These are phyloP conservation scores for Trypanosoma rangeli DNA, from an alignment of 208 protist genomes.

Conservation along the genomic window DNA sequence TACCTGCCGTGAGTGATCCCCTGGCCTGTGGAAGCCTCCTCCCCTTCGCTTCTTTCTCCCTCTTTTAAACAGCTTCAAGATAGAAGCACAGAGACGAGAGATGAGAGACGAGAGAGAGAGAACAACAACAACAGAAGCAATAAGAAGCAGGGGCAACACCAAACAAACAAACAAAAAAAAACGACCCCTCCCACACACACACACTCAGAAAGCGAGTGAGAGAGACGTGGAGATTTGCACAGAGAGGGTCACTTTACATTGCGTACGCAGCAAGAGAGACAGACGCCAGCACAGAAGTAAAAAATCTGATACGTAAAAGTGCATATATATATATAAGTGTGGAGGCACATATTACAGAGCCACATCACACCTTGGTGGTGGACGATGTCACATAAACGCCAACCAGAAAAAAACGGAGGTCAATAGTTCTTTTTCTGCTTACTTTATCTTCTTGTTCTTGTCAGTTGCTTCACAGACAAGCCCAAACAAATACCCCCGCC, in stretches of 20 bases:
- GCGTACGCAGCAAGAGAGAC: background rate
- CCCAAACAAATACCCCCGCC: background rate
- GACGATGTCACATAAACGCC: constrained; percentile 2
- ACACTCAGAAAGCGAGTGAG: background rate
- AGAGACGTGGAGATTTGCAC: background rate
- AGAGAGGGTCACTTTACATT: background rate
- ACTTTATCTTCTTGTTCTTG: background rate
- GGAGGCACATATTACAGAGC: background rate
- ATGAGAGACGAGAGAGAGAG: constrained; percentile 3
- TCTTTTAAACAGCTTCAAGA: background rate
- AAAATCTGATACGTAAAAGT: background rate
- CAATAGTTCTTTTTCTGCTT: background rate
- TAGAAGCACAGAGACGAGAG: background rate
- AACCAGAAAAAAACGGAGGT: constrained; percentile 5
- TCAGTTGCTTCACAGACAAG: background rate
- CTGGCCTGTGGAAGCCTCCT: background rate
- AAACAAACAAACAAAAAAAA: no score
- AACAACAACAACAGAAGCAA: constrained; percentile 11
- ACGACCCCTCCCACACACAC: background rate
- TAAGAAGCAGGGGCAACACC: constrained; percentile 2
- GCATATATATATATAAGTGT: constrained; percentile 2
- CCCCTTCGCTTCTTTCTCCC: background rate
- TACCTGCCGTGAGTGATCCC: no score
- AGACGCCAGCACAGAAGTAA: background rate
- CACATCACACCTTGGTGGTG: background rate